Conservation (phyloP, 495 filamentous ascomycete species). For the Neurospora sp. region DNA sequence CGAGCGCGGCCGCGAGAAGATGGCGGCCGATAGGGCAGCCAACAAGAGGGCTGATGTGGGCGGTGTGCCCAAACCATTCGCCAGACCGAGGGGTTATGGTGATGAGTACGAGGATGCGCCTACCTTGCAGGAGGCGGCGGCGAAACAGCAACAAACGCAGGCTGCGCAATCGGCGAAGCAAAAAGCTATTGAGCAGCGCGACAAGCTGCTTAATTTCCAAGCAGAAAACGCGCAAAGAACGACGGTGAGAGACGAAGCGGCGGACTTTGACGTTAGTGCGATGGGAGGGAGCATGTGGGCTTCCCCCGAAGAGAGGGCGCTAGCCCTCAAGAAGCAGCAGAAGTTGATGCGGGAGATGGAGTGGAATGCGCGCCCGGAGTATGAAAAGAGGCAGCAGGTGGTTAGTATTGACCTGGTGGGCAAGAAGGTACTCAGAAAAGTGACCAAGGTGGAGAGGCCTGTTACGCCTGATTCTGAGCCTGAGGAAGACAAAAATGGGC, state of each 20-base stretch:
- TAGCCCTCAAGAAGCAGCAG: slow-evolving; percentile 85
- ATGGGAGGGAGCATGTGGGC: slow-evolving; percentile 72
- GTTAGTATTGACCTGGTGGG: slow-evolving; percentile 77
- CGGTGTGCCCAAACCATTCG: slow-evolving; percentile 37
- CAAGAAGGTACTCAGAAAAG: slow-evolving; percentile 66
- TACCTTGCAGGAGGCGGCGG: neutral
- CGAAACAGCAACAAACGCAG: neutral
- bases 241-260: slow-evolving; percentile 82
- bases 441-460: slow-evolving; percentile 49
- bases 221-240: slow-evolving; percentile 81
- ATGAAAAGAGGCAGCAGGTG: slow-evolving; percentile 82
- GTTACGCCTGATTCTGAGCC: slow-evolving; percentile 38
- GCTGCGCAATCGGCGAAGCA: slow-evolving; percentile 20
- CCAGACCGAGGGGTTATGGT: slow-evolving; percentile 32
- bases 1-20: slow-evolving; percentile 77
- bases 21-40: slow-evolving; percentile 62
- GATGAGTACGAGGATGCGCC: slow-evolving; percentile 16
- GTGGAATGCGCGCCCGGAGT: slow-evolving; percentile 82
- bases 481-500: slow-evolving; percentile 17
- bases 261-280: slow-evolving; percentile 72
- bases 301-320: slow-evolving; percentile 73
- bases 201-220: slow-evolving; percentile 75
- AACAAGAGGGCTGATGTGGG: slow-evolving; percentile 57
- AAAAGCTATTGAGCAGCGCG: slow-evolving; percentile 66
- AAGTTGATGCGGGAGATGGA: slow-evolving; percentile 79